These are phyloP conservation scores for Nitzschia putrida DNA, from an alignment of 108 stramenopile species.

Conservation along the genomic window DNA sequence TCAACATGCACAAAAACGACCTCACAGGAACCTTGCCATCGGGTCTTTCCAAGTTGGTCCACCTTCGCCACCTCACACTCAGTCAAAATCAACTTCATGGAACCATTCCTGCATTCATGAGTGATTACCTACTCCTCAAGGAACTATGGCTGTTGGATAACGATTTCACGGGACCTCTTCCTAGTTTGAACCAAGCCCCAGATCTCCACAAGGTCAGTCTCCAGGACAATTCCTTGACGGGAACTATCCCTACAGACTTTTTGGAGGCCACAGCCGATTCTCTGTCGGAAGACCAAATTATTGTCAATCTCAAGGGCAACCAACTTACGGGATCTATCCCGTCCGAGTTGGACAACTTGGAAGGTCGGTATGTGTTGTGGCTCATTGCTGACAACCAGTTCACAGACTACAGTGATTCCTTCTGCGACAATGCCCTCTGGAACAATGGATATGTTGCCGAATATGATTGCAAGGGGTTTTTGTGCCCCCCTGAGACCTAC, in stretches of 20 bases:
- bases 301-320: slow-evolving; percentile 33
- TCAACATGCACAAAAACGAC: slow-evolving; percentile 30
- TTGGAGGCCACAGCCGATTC: slow-evolving; percentile 27
- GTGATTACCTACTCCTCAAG: slow-evolving; percentile 27
- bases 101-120: slow-evolving; percentile 32
- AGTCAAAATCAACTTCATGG: slow-evolving; percentile 41
- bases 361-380: slow-evolving; percentile 17
- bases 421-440: slow-evolving; percentile 42
- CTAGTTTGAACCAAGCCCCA: slow-evolving; percentile 27
- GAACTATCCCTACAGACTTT: slow-evolving; percentile 40
- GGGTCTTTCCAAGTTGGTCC: slow-evolving; percentile 12
- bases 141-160: slow-evolving; percentile 25
- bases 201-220: slow-evolving; percentile 51
- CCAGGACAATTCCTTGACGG: slow-evolving; percentile 32
- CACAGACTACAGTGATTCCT: slow-evolving; percentile 3
- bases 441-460: slow-evolving; percentile 40
- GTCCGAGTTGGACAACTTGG: slow-evolving; percentile 20
- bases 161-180: slow-evolving; percentile 37
- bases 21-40: slow-evolving; percentile 34
- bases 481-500: slow-evolving; percentile 62
- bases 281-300: slow-evolving; percentile 10
- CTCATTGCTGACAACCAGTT: slow-evolving; percentile 34
- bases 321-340: slow-evolving; percentile 29
- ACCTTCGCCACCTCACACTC: slow-evolving; percentile 16
- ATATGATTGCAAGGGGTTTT: slow-evolving; percentile 60